These are phyloP conservation scores for Metschnikowia sp. DNA, from an alignment of 805 yeast species.

Conservation along the genomic window DNA sequence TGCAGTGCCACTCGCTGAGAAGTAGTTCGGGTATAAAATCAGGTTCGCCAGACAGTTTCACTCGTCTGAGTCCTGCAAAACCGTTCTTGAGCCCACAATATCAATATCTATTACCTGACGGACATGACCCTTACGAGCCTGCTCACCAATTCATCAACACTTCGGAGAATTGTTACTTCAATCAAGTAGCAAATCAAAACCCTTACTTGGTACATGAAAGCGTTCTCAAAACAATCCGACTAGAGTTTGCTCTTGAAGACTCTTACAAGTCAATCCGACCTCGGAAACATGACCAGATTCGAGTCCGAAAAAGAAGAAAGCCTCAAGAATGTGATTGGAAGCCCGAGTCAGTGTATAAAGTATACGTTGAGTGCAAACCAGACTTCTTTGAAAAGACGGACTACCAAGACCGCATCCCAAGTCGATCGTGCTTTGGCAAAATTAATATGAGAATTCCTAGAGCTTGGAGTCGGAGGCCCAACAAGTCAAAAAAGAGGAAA, in stretches of 20 bases:
- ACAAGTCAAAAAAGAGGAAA: constrained; percentile 13
- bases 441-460: constrained; percentile 38
- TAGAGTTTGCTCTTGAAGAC: constrained; percentile 15
- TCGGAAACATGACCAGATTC: constrained; percentile 4
- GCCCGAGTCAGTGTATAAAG: constrained; percentile 19
- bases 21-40: constrained; percentile 7
- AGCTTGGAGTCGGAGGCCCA: constrained; percentile 36
- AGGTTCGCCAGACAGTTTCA: constrained; percentile 3
- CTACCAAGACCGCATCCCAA: constrained; percentile 27
- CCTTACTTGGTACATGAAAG: constrained; percentile 15
- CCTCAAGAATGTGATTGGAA: constrained; percentile 18
- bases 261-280: constrained; percentile 8
- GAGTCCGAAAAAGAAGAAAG: constrained; percentile 13
- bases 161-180: constrained; percentile 8
- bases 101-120: constrained; percentile 3
- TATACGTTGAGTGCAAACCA: constrained; percentile 22
- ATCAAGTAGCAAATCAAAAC: constrained; percentile 13
- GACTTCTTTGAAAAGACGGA: constrained; percentile 27
- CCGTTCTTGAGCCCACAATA: constrained; percentile 8
- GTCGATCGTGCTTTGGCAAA: constrained; percentile 35
- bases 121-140: constrained; percentile 1
- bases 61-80: constrained; percentile 5
- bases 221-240: constrained; percentile 11
- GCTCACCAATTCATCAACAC: constrained; percentile 2
- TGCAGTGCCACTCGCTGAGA: constrained; percentile 10